Evolutionary conservation across 2,329 filamentous ascomycete genomes (phyloP), one percentile per base, ranked within the genome.

Genomic region (Myrmaecium sp.): DNA sequence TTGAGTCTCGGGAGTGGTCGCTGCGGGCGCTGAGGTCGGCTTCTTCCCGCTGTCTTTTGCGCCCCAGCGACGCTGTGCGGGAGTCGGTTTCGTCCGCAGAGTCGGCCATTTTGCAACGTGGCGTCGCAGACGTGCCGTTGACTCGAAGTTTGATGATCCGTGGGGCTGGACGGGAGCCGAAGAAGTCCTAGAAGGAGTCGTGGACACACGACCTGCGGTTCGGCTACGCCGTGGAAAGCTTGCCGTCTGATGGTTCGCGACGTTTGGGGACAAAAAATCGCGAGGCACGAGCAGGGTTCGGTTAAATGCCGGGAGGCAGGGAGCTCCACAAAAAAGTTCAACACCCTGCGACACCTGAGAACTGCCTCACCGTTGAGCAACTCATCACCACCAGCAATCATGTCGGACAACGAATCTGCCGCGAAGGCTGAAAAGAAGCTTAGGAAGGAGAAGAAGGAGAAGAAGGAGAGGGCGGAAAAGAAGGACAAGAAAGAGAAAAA

Each of bases 51-150:
- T 21, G 10, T n/a, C 15, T 23, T 26, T 51, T 52, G 19, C 41
- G 35, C 10, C 57, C 55, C 14, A 62, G 44, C 3, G 50, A 45
- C 23, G 54, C 55, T 19, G 56, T 63, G 25, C 60, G 49, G 11
- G 60, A 64, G 36, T 64, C 51, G 28, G 35, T 35, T 21, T 31
- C 24, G 19, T 18, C 16, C n/a, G 19, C 25, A 7, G 6, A 14
- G 5, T 16, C 12, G 6, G 6, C 9, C 11, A 10, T 14, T 12
- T 25, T 22, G 14, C 27, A 21, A 28, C 21, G 27, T 22, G 27
- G 18, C 15, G 19, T 23, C 18, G 9, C 12, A n/a, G 12, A 7
- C 5, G 14, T 22, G 12, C 18, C 21, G 12, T 22, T 17, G 26
- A 21, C 14, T 17, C 20, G 13, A 17, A 14, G 12, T 17, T n/a